A percentile compares a stretch with the other conserved stretches of the same genome.
Evolutionary conservation across 345 rosid species (phyloP).

Genomic region (Aquilaria malaccensis): DNA sequence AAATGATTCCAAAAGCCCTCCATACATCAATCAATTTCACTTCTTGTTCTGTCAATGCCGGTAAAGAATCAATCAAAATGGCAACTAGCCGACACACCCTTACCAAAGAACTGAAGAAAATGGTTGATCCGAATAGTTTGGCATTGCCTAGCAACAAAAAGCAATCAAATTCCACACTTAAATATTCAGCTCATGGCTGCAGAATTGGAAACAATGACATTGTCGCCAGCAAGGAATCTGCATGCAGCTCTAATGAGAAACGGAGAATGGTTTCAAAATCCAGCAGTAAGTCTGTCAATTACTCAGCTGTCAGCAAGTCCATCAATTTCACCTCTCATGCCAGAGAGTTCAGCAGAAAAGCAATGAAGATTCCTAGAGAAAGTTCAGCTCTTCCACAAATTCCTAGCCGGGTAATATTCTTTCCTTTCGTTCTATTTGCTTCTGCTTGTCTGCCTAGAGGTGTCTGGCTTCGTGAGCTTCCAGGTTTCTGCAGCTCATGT

Average conservation of each 20-base stretch:
- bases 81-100: slow-evolving; percentile 22
- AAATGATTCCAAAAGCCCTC: slow-evolving; percentile 22
- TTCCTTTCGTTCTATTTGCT: slow-evolving; percentile 10
- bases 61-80: slow-evolving; percentile 27
- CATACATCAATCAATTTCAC: slow-evolving; percentile 43
- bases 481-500: not conserved
- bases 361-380: slow-evolving; percentile 29
- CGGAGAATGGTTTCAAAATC: slow-evolving; percentile 34
- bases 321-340: slow-evolving; percentile 31
- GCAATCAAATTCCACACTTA: not conserved
- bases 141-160: slow-evolving; percentile 5
- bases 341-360: slow-evolving; percentile 27
- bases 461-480: not conserved
- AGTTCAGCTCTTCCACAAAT: slow-evolving; percentile 23
- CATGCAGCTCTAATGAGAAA: slow-evolving; percentile 19
- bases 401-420: slow-evolving; percentile 41
- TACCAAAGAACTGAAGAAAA: slow-evolving; percentile 23
- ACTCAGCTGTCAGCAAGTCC: slow-evolving; percentile 25
- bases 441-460: slow-evolving; percentile 3
- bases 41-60: slow-evolving; percentile 20
- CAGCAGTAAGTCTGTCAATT: slow-evolving; percentile 41
- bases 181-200: slow-evolving; percentile 13
- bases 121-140: slow-evolving; percentile 6
- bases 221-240: slow-evolving; percentile 17
- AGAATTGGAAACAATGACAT: slow-evolving; percentile 21